Conservation (phyloP, 2,329 filamentous ascomycete species). For the Aureobasidium uvarum region DNA sequence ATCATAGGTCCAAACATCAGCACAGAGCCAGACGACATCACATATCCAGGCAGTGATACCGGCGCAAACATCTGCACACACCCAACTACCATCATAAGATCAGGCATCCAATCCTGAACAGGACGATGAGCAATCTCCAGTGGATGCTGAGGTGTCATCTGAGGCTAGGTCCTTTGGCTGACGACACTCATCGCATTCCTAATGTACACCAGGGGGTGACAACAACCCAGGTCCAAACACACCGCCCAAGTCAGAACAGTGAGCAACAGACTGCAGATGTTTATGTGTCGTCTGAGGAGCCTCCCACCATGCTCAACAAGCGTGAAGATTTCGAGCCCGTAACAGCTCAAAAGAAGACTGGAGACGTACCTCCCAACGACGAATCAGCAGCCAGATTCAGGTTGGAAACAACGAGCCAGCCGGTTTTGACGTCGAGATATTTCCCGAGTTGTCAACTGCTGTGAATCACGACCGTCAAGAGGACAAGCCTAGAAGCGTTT, state of each 20-base stretch:
- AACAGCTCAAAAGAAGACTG: not conserved
- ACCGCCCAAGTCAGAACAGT: not conserved
- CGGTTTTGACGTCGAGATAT: too few species aligned
- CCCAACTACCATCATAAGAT: too few species aligned
- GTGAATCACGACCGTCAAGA: not conserved
- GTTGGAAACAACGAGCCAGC: too few species aligned
- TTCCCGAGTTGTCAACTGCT: not conserved
- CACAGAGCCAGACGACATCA: not conserved
- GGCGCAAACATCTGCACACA: too few species aligned
- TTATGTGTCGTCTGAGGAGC: not conserved
- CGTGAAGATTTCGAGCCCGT: not conserved
- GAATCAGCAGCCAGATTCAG: not conserved
- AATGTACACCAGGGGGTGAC: too few species aligned
- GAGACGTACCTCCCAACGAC: not conserved
- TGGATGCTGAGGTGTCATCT: too few species aligned
- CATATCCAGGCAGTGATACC: not conserved
- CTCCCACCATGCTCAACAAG: not conserved
- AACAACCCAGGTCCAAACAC: not conserved
- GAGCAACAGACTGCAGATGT: not conserved
- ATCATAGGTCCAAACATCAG: not conserved
- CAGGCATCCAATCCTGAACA: too few species aligned
- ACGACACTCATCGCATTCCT: too few species aligned
- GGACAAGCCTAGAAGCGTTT: not conserved
- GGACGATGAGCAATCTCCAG: too few species aligned
- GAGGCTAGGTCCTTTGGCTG: too few species aligned